Percentiles rank a stretch among this genome's conserved stretches.
phyloP scores from a whole-genome alignment of 805 yeast genomes.

The Hanseniaspora meyeri region DNA sequence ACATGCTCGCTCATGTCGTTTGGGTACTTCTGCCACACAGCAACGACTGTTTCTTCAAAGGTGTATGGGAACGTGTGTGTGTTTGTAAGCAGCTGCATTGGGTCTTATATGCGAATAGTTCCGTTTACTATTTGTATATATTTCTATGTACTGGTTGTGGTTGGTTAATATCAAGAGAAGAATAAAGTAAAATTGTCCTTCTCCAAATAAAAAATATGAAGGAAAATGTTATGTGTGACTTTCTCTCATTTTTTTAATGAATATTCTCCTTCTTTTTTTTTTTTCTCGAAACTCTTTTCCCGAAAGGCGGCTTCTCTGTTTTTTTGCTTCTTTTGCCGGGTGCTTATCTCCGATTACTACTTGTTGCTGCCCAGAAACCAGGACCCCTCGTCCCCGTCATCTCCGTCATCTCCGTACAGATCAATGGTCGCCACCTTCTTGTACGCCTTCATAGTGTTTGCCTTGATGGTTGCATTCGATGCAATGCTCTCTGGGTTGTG shows the following conservation, averaged over 20 bases:
- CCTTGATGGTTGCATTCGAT: not conserved
- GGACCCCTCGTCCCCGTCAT: not conserved
- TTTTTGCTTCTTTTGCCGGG: too few species aligned
- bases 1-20: slow-evolving; percentile 87
- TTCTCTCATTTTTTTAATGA: too few species aligned
- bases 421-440: slow-evolving; percentile 1
- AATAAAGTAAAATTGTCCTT: too few species aligned
- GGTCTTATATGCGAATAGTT: not conserved
- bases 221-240: too few species aligned
- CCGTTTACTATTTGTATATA: too few species aligned
- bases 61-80: slow-evolving; percentile 63
- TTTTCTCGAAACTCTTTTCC: not conserved
- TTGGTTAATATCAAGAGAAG: too few species aligned
- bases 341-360: not conserved
- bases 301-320: too few species aligned
- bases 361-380: slow-evolving; percentile 4
- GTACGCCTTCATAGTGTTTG: not conserved
- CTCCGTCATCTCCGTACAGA: slow-evolving; percentile 1
- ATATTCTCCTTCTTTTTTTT: not conserved
- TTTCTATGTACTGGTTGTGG: too few species aligned
- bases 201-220: too few species aligned
- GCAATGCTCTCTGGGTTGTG: slow-evolving; percentile 7
- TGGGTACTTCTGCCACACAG: slow-evolving; percentile 96
- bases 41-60: slow-evolving; percentile 91
- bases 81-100: slow-evolving; percentile 70